These are phyloP conservation scores for Scheffersomyces lignicola DNA, from an alignment of 1,139 yeast genomes.

Conservation along the genomic window DNA sequence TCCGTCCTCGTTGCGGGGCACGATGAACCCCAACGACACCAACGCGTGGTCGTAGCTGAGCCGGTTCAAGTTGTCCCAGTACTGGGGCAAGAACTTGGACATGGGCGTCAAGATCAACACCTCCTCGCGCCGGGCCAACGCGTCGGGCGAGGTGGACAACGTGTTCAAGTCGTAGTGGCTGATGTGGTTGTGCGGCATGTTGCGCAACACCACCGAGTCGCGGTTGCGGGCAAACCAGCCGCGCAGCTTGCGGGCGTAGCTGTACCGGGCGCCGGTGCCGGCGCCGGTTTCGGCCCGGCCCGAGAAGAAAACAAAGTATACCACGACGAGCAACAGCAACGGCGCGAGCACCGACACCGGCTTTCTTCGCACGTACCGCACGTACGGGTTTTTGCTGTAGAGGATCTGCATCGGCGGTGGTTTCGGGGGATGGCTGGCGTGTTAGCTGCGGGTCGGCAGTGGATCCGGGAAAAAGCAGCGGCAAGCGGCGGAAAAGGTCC, in stretches of 20 bases:
- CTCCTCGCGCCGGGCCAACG: slow-evolving; percentile 74
- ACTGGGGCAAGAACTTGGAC: slow-evolving; percentile 77
- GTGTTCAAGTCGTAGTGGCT: slow-evolving; percentile 82
- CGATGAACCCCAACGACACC: slow-evolving; percentile 85
- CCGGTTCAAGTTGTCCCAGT: slow-evolving; percentile 80
- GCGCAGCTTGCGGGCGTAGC: slow-evolving; percentile 49
- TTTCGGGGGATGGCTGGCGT: too few species aligned
- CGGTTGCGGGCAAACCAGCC: slow-evolving; percentile 48
- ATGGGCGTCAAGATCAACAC: slow-evolving; percentile 86
- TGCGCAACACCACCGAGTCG: slow-evolving; percentile 54
- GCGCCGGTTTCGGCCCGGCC: too few species aligned
- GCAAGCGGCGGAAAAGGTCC: too few species aligned
- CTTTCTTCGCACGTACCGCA: slow-evolving; percentile 61
- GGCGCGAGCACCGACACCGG: slow-evolving; percentile 52
- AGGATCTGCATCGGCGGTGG: background rate
- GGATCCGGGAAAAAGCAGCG: too few species aligned
- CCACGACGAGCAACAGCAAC: slow-evolving; percentile 37
- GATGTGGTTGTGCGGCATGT: slow-evolving; percentile 74
- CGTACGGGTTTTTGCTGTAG: slow-evolving; percentile 27
- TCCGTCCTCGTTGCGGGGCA: slow-evolving; percentile 80
- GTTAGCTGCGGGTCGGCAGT: too few species aligned
- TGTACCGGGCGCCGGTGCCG: too few species aligned
- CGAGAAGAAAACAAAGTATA: slow-evolving; percentile 44
- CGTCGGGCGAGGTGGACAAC: slow-evolving; percentile 66
- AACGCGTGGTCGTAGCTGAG: slow-evolving; percentile 81